Evolutionary conservation across 805 yeast species (phyloP).

Genomic region (Hemisphaericaspora nanyangensis): DNA sequence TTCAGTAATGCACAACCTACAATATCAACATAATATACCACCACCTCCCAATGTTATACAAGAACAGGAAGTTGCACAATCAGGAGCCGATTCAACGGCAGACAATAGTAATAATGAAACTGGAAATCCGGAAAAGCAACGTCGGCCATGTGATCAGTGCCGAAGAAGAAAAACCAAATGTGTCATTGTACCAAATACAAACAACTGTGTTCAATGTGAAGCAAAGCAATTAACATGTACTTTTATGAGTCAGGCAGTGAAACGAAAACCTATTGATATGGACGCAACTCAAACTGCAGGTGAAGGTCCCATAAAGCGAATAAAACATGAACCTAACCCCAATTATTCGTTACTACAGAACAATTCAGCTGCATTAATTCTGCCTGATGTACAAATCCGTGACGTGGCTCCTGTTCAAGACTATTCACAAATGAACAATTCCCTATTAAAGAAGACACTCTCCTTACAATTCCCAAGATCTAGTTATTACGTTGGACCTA

Average conservation of each 20-base stretch:
- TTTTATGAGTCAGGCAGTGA: conserved; percentile 35
- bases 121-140: conserved; percentile 27
- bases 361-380: conserved; percentile 8
- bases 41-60: conserved; percentile 4
- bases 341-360: conserved; percentile 7
- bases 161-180: conserved; percentile 77
- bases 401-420: conserved; percentile 62
- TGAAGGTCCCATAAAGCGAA: conserved; percentile 14
- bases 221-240: conserved; percentile 72
- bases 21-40: conserved; percentile 26
- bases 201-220: conserved; percentile 74
- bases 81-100: not conserved
- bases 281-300: conserved; percentile 9
- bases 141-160: conserved; percentile 82
- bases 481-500: conserved; percentile 83
- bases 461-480: conserved; percentile 88
- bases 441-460: conserved; percentile 62
- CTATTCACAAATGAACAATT: conserved; percentile 59
- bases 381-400: conserved; percentile 44
- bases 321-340: conserved; percentile 11
- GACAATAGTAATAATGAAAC: not conserved
- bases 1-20: conserved; percentile 27
- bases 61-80: not conserved
- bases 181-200: conserved; percentile 58
- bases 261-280: conserved; percentile 7